These are phyloP conservation scores for Cynanchum wilfordii DNA, from an alignment of 257 asterid species.

Conservation along the genomic window DNA sequence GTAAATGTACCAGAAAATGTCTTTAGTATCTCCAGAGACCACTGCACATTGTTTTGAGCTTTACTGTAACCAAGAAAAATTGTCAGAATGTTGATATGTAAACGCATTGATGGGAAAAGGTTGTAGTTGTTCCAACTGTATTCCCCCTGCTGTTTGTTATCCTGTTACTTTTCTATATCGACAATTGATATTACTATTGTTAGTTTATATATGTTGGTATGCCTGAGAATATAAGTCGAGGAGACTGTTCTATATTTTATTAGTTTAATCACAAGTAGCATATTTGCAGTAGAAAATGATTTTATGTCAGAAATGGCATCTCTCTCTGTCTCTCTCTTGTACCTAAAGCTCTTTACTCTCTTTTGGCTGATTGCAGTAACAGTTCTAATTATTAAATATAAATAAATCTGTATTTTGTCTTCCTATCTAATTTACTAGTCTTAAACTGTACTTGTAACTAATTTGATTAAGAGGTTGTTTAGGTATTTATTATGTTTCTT, in stretches of 20 bases:
- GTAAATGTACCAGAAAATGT: not conserved
- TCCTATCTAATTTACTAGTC: not conserved
- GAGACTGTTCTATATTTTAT: not conserved
- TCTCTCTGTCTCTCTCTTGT: not conserved
- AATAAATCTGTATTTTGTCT: too few species aligned
- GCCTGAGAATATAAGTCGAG: not conserved
- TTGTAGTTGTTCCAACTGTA: not conserved
- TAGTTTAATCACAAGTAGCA: not conserved
- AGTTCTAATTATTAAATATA: not conserved
- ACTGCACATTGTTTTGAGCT: not conserved
- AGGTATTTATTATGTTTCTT: slow-evolving; percentile 23
- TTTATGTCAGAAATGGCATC: not conserved
- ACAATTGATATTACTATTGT: not conserved
- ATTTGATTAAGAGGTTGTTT: not conserved
- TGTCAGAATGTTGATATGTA: not conserved
- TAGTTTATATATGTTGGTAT: not conserved
- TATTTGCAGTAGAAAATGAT: not conserved
- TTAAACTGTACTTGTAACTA: not conserved
- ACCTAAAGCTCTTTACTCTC: not conserved
- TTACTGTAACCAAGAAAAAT: not conserved
- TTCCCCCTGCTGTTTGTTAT: not conserved
- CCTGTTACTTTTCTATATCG: not conserved
- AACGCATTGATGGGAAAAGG: not conserved
- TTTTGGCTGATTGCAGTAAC: slow-evolving; percentile 1
- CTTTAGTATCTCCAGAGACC: not conserved